These are phyloP conservation scores for Escovopsis weberi DNA, from an alignment of 2,329 filamentous ascomycete species.

Conservation along the genomic window DNA sequence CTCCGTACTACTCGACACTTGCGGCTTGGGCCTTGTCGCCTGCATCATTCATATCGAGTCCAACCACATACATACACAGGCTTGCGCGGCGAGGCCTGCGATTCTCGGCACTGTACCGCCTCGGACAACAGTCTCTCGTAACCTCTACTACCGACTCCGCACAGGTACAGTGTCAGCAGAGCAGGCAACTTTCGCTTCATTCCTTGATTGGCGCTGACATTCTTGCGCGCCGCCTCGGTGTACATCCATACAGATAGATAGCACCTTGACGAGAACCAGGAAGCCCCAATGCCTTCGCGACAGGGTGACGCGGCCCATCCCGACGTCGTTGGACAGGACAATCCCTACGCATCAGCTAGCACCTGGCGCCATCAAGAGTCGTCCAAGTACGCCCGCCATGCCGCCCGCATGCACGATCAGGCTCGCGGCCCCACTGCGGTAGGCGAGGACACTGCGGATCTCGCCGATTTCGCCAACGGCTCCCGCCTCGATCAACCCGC, in stretches of 20 bases:
- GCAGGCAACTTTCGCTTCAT: not conserved
- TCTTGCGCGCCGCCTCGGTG: not conserved
- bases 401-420: conserved; percentile 17
- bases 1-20: too few relatives aligned
- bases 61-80: too few relatives aligned
- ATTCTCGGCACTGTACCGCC: too few relatives aligned
- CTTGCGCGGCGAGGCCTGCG: too few relatives aligned
- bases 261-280: not conserved
- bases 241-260: not conserved
- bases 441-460: conserved; percentile 31
- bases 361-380: conserved; percentile 53
- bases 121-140: too few relatives aligned
- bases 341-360: conserved; percentile 41
- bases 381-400: conserved; percentile 36
- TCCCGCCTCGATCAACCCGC: conserved; percentile 30
- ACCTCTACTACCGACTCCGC: too few relatives aligned
- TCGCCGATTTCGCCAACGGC: conserved; percentile 42
- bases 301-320: conserved; percentile 8
- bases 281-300: conserved; percentile 9
- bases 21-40: too few relatives aligned
- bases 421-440: conserved; percentile 15
- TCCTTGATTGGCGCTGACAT: not conserved
- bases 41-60: too few relatives aligned
- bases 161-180: not conserved
- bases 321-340: conserved; percentile 23